phyloP scores from a whole-genome alignment of 129 eudicot species.

The Artemisia argyi region DNA sequence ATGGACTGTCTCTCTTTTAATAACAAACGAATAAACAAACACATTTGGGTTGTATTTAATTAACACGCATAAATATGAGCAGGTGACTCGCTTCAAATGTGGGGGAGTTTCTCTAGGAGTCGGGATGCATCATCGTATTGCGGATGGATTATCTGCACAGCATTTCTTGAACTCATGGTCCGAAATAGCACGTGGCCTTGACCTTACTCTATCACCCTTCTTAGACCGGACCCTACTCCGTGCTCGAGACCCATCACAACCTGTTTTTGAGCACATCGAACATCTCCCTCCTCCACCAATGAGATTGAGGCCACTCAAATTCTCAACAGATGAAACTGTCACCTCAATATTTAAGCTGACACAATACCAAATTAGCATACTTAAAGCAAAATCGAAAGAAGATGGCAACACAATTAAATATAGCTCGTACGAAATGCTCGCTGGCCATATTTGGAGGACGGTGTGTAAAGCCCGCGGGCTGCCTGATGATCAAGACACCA shows the following conservation, averaged over 20 bases:
- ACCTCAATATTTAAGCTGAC: conserved; percentile 1
- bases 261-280: conserved; percentile 1
- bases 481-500: neutral
- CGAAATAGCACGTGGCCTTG: too few relatives aligned
- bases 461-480: conserved; percentile 13
- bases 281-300: neutral
- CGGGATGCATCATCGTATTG: too few relatives aligned
- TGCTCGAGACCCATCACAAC: conserved; percentile 10
- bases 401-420: neutral
- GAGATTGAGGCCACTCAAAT: neutral
- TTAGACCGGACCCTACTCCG: too few relatives aligned
- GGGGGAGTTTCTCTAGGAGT: too few relatives aligned
- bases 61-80: too few relatives aligned
- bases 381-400: neutral
- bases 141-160: too few relatives aligned
- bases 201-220: too few relatives aligned
- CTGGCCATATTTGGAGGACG: neutral
- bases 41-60: too few relatives aligned
- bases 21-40: too few relatives aligned
- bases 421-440: neutral
- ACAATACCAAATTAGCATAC: neutral
- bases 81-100: too few relatives aligned
- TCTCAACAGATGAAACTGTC: neutral
- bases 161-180: too few relatives aligned
- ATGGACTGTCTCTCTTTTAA: too few relatives aligned